Evolutionary conservation across 2,329 filamentous ascomycete species (phyloP), one percentile per base, ranked within the genome.

Genomic region (Beauveria australis): DNA sequence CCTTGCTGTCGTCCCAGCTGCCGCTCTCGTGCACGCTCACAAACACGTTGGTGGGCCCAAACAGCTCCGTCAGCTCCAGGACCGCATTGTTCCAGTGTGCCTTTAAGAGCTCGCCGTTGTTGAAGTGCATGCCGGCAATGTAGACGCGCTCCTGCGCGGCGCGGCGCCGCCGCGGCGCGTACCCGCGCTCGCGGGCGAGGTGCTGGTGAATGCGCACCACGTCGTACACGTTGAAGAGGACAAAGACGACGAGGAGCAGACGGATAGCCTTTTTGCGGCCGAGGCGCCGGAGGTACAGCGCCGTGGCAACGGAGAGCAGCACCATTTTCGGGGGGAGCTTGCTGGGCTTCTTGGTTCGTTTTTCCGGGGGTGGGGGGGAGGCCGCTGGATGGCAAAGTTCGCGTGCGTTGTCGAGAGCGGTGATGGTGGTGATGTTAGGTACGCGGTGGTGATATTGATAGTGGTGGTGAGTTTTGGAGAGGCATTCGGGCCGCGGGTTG

Each of bases 91-190:
- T 85, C 87, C 88, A 91, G 66, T 86, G 79, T 5, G 75, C 75
- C 8, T 81, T 78, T 2, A 91, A 76, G 26, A 89, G 75, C 1
- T 70, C 69, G 62, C 81, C 87, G 64, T 83, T 83, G 67, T 88
- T 89, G 79, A 86, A 89, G 67, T 89, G 86, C 68, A 87, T 83
- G 63, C 82, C 83, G 5, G 86, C 83, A 63, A 91, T 88, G 73
- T 84, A 91, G 63, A 91, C 80, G 64, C 75, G 73, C 67, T 76
- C 72, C 53, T 63, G 33, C 33, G 33, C 66, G 24, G 65, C 68
- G 49, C 70, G 68, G 22, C 52, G 43, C 59, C 69, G 64, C 49
- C 60, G 53, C 28, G 60, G 40, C 54, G 53, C 61, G 33, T 61
- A 67, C 58, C 71, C 66, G 61, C 68, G 61, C 56, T 62, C 67